These are phyloP conservation scores for Schoenoplectus tabernaemontani DNA, from an alignment of 202 grass and related monocot genomes.

Conservation along the genomic window DNA sequence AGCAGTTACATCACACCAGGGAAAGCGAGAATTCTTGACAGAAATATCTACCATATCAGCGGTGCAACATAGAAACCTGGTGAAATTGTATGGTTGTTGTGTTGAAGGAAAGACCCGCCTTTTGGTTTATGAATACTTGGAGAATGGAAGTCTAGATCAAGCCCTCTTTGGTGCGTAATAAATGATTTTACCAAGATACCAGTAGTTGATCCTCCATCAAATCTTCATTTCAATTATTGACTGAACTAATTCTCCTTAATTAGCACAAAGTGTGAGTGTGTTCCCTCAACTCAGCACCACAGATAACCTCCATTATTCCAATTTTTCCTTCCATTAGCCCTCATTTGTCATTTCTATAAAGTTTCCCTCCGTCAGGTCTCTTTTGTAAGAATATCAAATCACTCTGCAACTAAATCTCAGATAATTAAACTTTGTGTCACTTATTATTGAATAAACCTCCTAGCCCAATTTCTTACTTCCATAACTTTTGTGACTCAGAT, in stretches of 20 bases:
- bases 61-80: slow-evolving; percentile 82
- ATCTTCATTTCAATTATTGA: neutral
- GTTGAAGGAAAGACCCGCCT: slow-evolving; percentile 61
- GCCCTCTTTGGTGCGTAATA: slow-evolving; percentile 40
- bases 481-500: neutral
- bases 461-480: neutral
- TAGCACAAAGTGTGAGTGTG: too few relatives aligned
- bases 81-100: slow-evolving; percentile 82
- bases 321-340: too few relatives aligned
- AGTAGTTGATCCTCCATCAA: neutral
- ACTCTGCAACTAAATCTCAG: neutral
- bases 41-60: slow-evolving; percentile 85
- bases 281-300: too few relatives aligned
- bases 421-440: neutral
- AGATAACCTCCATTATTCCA: too few relatives aligned
- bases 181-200: neutral
- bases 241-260: too few relatives aligned
- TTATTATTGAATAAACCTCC: neutral
- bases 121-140: slow-evolving; percentile 77
- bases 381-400: too few relatives aligned
- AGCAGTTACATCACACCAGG: slow-evolving; percentile 60
- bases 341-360: too few relatives aligned
- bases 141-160: slow-evolving; percentile 82
- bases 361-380: too few relatives aligned
- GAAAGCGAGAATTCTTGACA: slow-evolving; percentile 58